Conservation (phyloP, 352 stramenopile genomes). For the Peronospora belbahrii region DNA sequence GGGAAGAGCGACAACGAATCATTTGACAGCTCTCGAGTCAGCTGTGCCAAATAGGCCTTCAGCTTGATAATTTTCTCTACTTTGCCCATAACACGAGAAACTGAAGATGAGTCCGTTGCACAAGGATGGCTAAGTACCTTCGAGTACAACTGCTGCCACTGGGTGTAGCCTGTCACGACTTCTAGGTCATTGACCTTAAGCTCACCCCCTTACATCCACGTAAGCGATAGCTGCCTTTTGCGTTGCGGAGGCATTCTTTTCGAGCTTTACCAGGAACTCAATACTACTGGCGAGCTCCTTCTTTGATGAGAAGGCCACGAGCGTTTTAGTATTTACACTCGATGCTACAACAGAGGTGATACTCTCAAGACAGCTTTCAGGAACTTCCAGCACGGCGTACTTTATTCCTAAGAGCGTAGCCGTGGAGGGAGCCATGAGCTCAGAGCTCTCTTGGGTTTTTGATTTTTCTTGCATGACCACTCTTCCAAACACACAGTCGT, state of each 20-base stretch:
- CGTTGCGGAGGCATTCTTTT: conserved; percentile 46
- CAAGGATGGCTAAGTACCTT: conserved; percentile 47
- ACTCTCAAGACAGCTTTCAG: conserved; percentile 70
- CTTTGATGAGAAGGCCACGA: conserved; percentile 54
- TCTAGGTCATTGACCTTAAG: conserved; percentile 79
- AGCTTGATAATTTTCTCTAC: conserved; percentile 74
- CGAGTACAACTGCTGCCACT: conserved; percentile 53
- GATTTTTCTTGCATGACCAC: conserved; percentile 26
- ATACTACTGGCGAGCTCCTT: conserved; percentile 68
- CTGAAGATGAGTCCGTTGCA: conserved; percentile 23
- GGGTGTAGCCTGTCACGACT: conserved; percentile 50
- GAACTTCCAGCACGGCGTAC: conserved; percentile 67
- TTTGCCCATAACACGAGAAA: conserved; percentile 51
- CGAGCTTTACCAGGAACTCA: conserved; percentile 66
- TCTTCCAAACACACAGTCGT: conserved; percentile 38
- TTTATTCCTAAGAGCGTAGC: conserved; percentile 51
- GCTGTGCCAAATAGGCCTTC: conserved; percentile 47
- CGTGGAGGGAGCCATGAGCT: conserved; percentile 48
- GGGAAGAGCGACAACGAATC: conserved; percentile 93
- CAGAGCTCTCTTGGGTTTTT: conserved; percentile 28
- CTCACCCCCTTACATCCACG: conserved; percentile 62
- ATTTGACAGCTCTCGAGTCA: conserved; percentile 68
- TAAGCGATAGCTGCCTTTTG: conserved; percentile 42
- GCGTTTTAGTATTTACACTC: conserved; percentile 50
- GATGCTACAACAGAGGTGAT: conserved; percentile 39